Conservation (phyloP, 805 yeast genomes). For the Candida piceae region DNA sequence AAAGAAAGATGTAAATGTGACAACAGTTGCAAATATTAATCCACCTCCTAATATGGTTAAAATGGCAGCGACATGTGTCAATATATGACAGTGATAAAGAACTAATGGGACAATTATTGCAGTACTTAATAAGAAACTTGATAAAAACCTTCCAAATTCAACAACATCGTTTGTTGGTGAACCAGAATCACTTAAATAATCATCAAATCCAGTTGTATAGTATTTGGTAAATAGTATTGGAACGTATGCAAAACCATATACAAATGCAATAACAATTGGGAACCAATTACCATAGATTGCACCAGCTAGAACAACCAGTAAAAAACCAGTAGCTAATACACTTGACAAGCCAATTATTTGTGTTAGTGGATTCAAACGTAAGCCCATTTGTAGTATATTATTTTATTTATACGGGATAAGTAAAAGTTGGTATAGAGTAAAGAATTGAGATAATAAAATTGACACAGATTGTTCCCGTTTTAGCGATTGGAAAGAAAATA, state of each 20-base stretch:
- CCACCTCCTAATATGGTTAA: slow-evolving; percentile 84
- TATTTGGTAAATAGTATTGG: slow-evolving; percentile 59
- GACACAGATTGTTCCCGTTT: too few species aligned
- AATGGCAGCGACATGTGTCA: slow-evolving; percentile 62
- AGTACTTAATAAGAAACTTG: slow-evolving; percentile 71
- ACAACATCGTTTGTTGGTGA: slow-evolving; percentile 40
- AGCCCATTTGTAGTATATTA: too few species aligned
- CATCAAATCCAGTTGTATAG: slow-evolving; percentile 41
- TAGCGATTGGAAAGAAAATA: too few species aligned
- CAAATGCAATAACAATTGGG: slow-evolving; percentile 66
- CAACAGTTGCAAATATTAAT: slow-evolving; percentile 77
- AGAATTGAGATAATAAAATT: too few species aligned
- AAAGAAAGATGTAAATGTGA: slow-evolving; percentile 77
- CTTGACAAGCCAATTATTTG: slow-evolving; percentile 72
- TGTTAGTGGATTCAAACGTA: slow-evolving; percentile 55
- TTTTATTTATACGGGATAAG: too few species aligned
- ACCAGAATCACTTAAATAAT: slow-evolving; percentile 57
- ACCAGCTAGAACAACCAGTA: slow-evolving; percentile 81
- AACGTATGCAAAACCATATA: slow-evolving; percentile 65
- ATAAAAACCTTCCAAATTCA: slow-evolving; percentile 74
- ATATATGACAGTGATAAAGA: slow-evolving; percentile 68
- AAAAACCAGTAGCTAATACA: slow-evolving; percentile 83
- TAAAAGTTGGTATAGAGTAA: too few species aligned
- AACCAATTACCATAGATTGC: slow-evolving; percentile 88
- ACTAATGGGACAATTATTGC: slow-evolving; percentile 74